A percentile compares a stretch with the other conserved stretches of the same genome.
Evolutionary conservation across 2,329 filamentous ascomycete genomes (phyloP).

Genomic region (Aureobasidium sp.): DNA sequence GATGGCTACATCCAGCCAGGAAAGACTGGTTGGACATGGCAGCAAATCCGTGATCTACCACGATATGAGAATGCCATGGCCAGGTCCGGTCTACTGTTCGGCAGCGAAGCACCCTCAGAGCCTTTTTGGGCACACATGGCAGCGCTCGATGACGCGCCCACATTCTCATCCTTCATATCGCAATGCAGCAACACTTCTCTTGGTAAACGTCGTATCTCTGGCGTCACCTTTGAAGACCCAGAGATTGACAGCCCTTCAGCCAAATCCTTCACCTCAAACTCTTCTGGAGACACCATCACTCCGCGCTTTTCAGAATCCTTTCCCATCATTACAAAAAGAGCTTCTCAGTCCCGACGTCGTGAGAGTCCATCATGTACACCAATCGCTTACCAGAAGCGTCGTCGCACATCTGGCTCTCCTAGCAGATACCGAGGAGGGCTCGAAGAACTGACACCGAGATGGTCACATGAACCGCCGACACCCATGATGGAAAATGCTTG

Average conservation of each 20-base stretch:
- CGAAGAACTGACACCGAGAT: not conserved
- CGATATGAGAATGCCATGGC: constrained; percentile 39
- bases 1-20: constrained; percentile 64
- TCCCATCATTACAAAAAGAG: constrained; percentile 4
- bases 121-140: constrained; percentile 16
- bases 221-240: not conserved
- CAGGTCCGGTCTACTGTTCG: constrained; percentile 51
- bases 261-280: not conserved
- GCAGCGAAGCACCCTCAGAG: constrained; percentile 41
- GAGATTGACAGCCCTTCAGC: not conserved
- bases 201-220: constrained; percentile 22
- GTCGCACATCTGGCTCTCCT: not conserved
- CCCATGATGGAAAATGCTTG: not conserved
- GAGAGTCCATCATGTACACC: constrained; percentile 5
- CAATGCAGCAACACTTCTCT: constrained; percentile 6
- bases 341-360: not conserved
- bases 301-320: constrained; percentile 1
- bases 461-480: constrained; percentile 17
- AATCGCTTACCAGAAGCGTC: constrained; percentile 3
- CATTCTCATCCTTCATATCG: not conserved
- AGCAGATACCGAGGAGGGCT: not conserved
- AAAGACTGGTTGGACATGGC: constrained; percentile 62
- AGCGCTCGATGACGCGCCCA: not conserved
- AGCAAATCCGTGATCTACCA: constrained; percentile 55
- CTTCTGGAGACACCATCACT: not conserved